Evolutionary conservation across 495 filamentous ascomycete genomes (phyloP).

Genomic region (Neurospora pannonica): DNA sequence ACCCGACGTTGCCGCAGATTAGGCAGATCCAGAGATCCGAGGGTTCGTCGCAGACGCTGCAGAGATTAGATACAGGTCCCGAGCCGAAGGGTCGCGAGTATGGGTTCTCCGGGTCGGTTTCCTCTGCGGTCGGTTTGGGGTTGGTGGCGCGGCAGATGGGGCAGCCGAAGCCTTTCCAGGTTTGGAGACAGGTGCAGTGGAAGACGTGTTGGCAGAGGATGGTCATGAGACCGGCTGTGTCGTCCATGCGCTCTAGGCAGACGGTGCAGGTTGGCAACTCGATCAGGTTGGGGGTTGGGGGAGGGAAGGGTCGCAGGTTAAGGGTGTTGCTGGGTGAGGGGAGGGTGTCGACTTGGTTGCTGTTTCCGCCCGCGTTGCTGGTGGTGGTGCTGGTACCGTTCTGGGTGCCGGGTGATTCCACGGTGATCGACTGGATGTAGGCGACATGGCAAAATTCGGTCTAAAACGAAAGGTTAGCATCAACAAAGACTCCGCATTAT

Average conservation of each 20-base stretch:
- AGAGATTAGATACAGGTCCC: conserved; percentile 39
- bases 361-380: conserved; percentile 51
- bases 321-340: conserved; percentile 36
- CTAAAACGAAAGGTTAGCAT: conserved; percentile 35
- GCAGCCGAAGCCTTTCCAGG: conserved; percentile 90
- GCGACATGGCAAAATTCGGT: conserved; percentile 95
- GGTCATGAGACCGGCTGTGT: conserved; percentile 87
- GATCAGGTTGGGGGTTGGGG: conserved; percentile 79
- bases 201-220: conserved; percentile 98
- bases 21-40: conserved; percentile 89
- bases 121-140: conserved; percentile 24
- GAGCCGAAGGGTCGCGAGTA: conserved; percentile 42
- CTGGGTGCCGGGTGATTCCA: conserved; percentile 33
- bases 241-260: conserved; percentile 96
- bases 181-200: conserved; percentile 92
- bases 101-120: conserved; percentile 29
- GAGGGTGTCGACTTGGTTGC: conserved; percentile 53
- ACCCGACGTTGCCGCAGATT: conserved; percentile 89
- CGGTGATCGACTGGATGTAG: conserved; percentile 81
- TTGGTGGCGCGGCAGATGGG: conserved; percentile 86
- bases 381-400: conserved; percentile 15
- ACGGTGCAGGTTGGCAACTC: conserved; percentile 96
- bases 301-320: conserved; percentile 73
- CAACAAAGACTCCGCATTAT: not conserved
- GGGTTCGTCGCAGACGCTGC: conserved; percentile 64